Base-by-base conservation (phyloP, 2,329 filamentous ascomycete genomes). In the Claviceps digitariae region DNA sequence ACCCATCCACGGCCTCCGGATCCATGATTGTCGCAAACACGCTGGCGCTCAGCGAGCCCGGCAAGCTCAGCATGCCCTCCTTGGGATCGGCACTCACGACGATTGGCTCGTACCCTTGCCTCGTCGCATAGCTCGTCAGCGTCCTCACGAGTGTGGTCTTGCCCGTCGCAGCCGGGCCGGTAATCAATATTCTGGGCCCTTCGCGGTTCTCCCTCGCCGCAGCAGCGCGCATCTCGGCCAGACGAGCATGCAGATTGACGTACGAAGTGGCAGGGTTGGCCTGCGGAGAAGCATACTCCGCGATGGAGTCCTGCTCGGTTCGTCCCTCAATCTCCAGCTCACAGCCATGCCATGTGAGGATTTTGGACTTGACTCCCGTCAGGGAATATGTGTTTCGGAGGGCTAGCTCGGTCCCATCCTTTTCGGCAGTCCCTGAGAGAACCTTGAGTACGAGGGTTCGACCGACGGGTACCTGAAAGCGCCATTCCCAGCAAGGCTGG, bases 321-420 rank as follows among this genome's bases (percentile, higher is more conserved):
- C 72, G 71, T 2, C 84, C 83, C 45, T 76, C 81, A 55, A 96
- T 76, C 67, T 96, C 87, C 56, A 98, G 72, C 52, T 82, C 82
- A 69, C 90, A 96, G 61, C 93, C 91, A 63, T 91, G 83, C 85
- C 89, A 95, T 50, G 90, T 95, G 67, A 87, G 87, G 63, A 98
- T 85, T 56, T 91, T 90, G 54, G 87, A 86, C 72, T 94, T 94
- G 60, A 79, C 80, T 53, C 88, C 87, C 47, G 79, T 78, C 68
- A 98, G 91, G 34, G 77, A 83, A 72, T 97, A 97, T 10, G 80
- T 77, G 51, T 86, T 85, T 54, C 85, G 86, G 10, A 81, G 77
- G 12, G 90, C 90, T 45, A 98, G 84, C 71, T 98, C 93, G 53
- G 91, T 90, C 65, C 93, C 93, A 66, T 97, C 95, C 64, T 95